These are phyloP conservation scores for Chytriomyces hyalinus DNA, from an alignment of 192 early-diverging fungal genomes.

Conservation along the genomic window DNA sequence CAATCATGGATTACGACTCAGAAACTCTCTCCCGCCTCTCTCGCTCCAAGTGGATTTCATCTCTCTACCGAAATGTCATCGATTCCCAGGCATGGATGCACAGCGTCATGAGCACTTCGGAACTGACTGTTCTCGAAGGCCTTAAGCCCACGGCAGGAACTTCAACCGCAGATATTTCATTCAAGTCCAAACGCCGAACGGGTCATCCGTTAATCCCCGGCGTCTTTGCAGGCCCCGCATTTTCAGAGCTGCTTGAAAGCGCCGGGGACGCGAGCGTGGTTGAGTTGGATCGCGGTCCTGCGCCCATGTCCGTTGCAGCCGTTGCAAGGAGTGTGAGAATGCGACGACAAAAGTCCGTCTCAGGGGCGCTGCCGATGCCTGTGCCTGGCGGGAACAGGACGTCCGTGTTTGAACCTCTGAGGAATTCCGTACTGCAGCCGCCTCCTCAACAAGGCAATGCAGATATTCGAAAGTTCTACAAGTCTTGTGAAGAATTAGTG, in stretches of 20 bases:
- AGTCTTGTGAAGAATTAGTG: constrained; percentile 14
- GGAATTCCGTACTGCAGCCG: background rate
- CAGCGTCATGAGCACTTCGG: constrained; percentile 20
- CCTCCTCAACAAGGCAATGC: background rate
- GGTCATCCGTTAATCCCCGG: constrained; percentile 15
- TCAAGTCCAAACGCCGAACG: background rate
- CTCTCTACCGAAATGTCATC: constrained; percentile 18
- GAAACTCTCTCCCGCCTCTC: constrained; percentile 7
- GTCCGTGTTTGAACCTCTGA: background rate
- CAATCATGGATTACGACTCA: background rate
- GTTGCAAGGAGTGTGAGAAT: constrained; percentile 29
- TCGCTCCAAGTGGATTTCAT: constrained; percentile 16
- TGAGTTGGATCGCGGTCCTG: constrained; percentile 20
- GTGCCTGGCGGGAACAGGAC: background rate
- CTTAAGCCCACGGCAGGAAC: constrained; percentile 9
- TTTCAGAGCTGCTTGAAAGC: constrained; percentile 1
- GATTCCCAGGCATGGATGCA: constrained; percentile 31
- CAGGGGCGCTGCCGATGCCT: background rate
- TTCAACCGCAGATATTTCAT: background rate
- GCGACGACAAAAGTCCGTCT: constrained; percentile 19
- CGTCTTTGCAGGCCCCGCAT: constrained; percentile 2
- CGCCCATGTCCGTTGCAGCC: constrained; percentile 7
- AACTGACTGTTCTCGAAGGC: constrained; percentile 32
- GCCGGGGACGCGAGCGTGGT: constrained; percentile 22
- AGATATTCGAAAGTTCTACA: constrained; percentile 18